Base-by-base conservation (phyloP, 805 yeast species). In the Torulaspora delbrueckii region DNA sequence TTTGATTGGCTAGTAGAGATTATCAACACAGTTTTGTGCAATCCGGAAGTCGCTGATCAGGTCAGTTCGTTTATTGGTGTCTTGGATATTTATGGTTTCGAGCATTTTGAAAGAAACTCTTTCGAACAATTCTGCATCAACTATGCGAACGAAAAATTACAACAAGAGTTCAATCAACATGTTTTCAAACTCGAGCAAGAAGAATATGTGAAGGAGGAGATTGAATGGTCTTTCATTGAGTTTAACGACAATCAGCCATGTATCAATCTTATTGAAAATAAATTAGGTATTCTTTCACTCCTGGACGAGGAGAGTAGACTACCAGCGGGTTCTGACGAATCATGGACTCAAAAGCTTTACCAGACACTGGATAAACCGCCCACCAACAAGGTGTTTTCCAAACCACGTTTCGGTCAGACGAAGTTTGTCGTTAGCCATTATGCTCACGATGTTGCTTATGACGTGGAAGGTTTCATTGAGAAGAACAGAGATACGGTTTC, bases 51-150 rank as follows among this genome's bases (percentile, higher is more conserved):
- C 24, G 77, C 73, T 36, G 69, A 72, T 13, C 68, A 80, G 19
- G 76, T 82, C 42, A 70, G 75, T 37, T 78, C 88, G 1, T 93
- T 91, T 58, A 91, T 91, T 59, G 99, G 99, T 65, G 98, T 91
- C 26, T 76, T 91, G 58, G 99, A 91, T 82, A 91, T 91, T 57
- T 93, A 91, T 63, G 99, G 99, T 16, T 91, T 91, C 66, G 99
- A 91, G 69, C 97, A 91, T 68, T 91, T 91, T 66, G 90, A 87
- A 56, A 82, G 79, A 60, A 91, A 91, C 69, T 89, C 97, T 7
- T 91, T 91, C 59, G 99, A 91, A 69, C 99, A 91, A 68, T 91
- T 91, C 68, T 91, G 99, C 70, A 91, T 91, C 69, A 91, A 91
- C 65, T 91, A 91, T 66, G 97, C 98, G 35, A 91, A 91, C 68